Base-by-base conservation (phyloP, 2,329 filamentous ascomycete species). In the Fusarium stilboides region DNA sequence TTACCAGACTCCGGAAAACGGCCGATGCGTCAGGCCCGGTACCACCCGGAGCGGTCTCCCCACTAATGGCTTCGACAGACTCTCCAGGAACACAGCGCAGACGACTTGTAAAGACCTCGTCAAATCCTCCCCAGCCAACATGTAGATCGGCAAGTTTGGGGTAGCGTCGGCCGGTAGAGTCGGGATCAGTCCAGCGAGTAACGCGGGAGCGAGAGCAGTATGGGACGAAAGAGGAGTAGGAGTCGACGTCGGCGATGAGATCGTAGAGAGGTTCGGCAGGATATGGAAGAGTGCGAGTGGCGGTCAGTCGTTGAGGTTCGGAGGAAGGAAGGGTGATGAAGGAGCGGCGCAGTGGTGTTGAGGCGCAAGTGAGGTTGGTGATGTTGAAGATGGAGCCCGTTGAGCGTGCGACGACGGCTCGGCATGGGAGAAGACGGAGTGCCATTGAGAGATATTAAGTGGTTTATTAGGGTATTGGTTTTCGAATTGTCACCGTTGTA, bases 221-320 rank as follows among this genome's bases (percentile, higher is more conserved):
- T 13, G 96, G 96, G n/a, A 99, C 88, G 85, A 98, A 99, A 70
- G 84, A 79, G 37, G 87, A 84, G 87, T 99, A 99, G 68, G 89
- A 89, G 79, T 93, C 88, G 69, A 99, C 90, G 80, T 98, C 94
- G 81, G 94, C 90, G 79, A 99, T 94, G 56, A 98, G 87, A 71
- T 86, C 85, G 87, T 96, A 99, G 72, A 99, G 89, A 2, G 88
- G 84, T 6, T 80, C 75, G 33, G 89, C 84, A 1, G 90, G 82
- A 84, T 97, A 97, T 15, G 92, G 92, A 15, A 98, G 90, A 6
- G 86, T 91, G 65, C 94, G 92, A 20, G 86, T 85, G 13, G 94
- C 94, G 52, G 87, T 88, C 59, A 98, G 86, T 69, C 84, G 88
- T 76, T 94, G 92, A 78, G 79, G 71, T 64, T 76, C 59, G 73